Conservation (phyloP, 2,329 filamentous ascomycete species). For the Aspergillus awamori region DNA sequence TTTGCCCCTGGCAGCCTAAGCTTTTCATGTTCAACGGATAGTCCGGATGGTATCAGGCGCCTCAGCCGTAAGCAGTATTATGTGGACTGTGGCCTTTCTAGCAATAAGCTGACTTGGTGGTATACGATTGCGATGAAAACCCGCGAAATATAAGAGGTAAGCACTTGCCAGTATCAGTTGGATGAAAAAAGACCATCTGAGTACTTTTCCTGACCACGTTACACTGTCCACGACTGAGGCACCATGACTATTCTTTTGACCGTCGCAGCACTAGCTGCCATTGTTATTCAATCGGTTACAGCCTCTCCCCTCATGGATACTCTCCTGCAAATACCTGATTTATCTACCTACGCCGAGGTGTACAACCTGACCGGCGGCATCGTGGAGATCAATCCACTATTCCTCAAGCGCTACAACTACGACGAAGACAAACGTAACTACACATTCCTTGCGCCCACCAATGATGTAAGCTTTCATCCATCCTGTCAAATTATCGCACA, state of each 20-base stretch:
- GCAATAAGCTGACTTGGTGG: too few relatives aligned
- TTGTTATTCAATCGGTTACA: neutral
- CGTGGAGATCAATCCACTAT: neutral
- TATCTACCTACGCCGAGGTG: neutral
- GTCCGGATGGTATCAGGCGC: neutral
- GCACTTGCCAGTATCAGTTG: too few relatives aligned
- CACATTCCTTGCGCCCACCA: slow-evolving; percentile 1
- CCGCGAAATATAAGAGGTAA: too few relatives aligned
- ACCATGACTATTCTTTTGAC: neutral
- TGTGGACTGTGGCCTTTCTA: too few relatives aligned
- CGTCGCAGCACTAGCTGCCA: neutral
- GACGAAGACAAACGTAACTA: slow-evolving; percentile 4
- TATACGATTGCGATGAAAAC: too few relatives aligned
- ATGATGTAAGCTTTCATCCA: neutral
- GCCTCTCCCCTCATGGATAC: slow-evolving; percentile 1
- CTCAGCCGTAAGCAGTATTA: too few relatives aligned
- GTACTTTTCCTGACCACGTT: neutral
- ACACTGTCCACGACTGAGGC: neutral
- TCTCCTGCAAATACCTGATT: neutral
- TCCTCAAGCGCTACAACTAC: neutral
- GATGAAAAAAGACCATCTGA: too few relatives aligned
- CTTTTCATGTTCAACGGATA: neutral
- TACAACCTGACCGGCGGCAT: slow-evolving; percentile 3
- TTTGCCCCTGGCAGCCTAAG: neutral
- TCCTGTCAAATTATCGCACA: too few relatives aligned